Evolutionary conservation across 1,284 basidiomycete genomes (phyloP).

Genomic region (Heterobasidion parviporum): DNA sequence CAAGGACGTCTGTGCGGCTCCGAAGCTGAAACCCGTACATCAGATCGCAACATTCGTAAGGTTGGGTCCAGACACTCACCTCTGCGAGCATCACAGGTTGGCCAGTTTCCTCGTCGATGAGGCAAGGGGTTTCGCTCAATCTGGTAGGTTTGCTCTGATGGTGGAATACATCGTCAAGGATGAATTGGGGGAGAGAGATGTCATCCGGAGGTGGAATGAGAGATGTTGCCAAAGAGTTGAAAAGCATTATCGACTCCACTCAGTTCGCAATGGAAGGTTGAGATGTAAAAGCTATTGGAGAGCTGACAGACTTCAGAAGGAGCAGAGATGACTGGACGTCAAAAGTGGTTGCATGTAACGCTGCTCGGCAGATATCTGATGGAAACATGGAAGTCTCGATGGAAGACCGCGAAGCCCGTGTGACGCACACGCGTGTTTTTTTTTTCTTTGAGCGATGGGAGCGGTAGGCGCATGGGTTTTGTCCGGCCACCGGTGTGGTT

Average conservation of each 20-base stretch:
- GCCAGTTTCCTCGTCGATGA: background rate
- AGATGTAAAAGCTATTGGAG: too few relatives aligned
- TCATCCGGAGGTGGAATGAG: background rate
- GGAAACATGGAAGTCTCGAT: too few relatives aligned
- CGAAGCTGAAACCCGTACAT: background rate
- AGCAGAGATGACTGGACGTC: too few relatives aligned
- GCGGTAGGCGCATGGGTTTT: too few relatives aligned
- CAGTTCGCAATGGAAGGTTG: too few relatives aligned
- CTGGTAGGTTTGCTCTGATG: background rate
- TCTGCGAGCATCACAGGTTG: background rate
- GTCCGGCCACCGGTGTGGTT: too few relatives aligned
- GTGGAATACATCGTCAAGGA: background rate
- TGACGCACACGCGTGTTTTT: too few relatives aligned
- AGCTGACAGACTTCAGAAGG: too few relatives aligned
- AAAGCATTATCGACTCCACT: background rate
- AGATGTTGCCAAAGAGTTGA: background rate
- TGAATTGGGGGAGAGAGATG: background rate
- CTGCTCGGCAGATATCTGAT: too few relatives aligned
- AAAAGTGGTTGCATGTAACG: too few relatives aligned
- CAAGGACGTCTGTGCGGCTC: background rate
- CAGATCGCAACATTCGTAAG: background rate
- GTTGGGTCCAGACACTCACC: background rate
- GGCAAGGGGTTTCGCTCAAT: background rate
- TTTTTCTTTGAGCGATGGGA: too few relatives aligned
- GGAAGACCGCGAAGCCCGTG: too few relatives aligned